phyloP scores from a whole-genome alignment of 1,139 yeast genomes.

The Candida sp. region DNA sequence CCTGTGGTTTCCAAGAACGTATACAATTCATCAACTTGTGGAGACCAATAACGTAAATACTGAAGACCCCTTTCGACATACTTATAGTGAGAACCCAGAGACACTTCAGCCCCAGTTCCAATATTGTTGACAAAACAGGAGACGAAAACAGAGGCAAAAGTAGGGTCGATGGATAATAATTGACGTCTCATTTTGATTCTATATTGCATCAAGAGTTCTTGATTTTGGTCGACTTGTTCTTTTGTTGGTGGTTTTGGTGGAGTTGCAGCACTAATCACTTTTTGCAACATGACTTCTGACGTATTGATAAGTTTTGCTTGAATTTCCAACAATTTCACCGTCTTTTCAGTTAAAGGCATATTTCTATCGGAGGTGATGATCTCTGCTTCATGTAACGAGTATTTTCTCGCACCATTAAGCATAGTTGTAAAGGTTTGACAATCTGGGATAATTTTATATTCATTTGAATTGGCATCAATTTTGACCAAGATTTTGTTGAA shows the following conservation, averaged over 20 bases:
- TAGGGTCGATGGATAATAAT: constrained; percentile 25
- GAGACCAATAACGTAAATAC: constrained; percentile 19
- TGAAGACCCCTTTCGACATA: constrained; percentile 27
- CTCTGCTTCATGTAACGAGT: constrained; percentile 16
- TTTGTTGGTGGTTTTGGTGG: constrained; percentile 35
- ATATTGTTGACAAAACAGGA: constrained; percentile 27
- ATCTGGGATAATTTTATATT: constrained; percentile 23
- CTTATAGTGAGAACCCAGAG: constrained; percentile 27
- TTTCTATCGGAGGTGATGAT: constrained; percentile 12
- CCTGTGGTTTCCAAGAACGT: constrained; percentile 10
- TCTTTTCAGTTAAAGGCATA: constrained; percentile 17
- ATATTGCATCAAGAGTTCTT: constrained; percentile 17
- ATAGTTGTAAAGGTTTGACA: constrained; percentile 40
- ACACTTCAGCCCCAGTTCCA: constrained; percentile 22
- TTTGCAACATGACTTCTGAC: constrained; percentile 24
- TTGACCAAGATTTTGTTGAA: constrained; percentile 28
- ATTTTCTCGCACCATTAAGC: constrained; percentile 31
- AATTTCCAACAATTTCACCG: constrained; percentile 19
- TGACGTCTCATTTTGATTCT: constrained; percentile 13
- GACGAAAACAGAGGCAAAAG: constrained; percentile 26
- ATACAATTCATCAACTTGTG: constrained; percentile 25
- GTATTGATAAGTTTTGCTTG: constrained; percentile 27
- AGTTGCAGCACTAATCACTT: constrained; percentile 24
- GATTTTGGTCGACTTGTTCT: constrained; percentile 19
- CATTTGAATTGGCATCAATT: constrained; percentile 10